A percentile compares a stretch with the other conserved stretches of the same genome.
phyloP scores from a whole-genome alignment of 2,329 filamentous ascomycete genomes.

The Torrubiellomyces zombiae region DNA sequence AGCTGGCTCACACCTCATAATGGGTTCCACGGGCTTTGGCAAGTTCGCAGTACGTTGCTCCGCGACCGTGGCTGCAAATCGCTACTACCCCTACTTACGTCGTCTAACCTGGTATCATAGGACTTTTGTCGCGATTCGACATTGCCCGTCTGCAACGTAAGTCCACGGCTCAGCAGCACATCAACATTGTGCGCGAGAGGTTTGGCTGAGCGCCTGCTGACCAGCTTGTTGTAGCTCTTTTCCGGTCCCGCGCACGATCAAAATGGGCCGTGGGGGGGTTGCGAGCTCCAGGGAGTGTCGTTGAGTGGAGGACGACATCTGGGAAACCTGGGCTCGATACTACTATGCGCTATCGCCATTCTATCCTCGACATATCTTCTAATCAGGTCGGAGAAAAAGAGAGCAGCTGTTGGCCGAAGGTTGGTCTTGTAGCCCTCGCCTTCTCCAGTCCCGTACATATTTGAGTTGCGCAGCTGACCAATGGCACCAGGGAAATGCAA shows the following conservation, averaged over 20 bases:
- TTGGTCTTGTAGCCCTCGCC: constrained; percentile 21
- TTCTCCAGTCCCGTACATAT: too few relatives aligned
- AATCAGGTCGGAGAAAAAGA: constrained; percentile 71
- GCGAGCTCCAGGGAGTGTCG: constrained; percentile 57
- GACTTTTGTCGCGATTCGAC: constrained; percentile 74
- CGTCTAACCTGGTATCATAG: constrained; percentile 27
- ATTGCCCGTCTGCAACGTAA: constrained; percentile 69
- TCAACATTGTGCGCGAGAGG: constrained; percentile 6
- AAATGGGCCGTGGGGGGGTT: constrained; percentile 47
- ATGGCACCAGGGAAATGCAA: constrained; percentile 72
- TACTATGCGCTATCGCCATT: constrained; percentile 68
- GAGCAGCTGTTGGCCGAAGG: constrained; percentile 86
- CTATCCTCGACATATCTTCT: constrained; percentile 48
- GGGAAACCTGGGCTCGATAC: constrained; percentile 82
- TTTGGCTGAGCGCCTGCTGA: too few relatives aligned
- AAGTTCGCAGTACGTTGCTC: constrained; percentile 42
- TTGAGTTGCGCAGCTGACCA: constrained; percentile 3
- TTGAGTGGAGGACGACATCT: constrained; percentile 50
- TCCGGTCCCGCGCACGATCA: constrained; percentile 49
- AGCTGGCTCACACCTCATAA: too few relatives aligned
- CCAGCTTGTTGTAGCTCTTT: constrained; percentile 11
- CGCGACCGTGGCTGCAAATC: neutral
- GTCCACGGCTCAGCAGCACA: constrained; percentile 17
- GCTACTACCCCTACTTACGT: constrained; percentile 3
- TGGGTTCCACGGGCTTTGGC: constrained; percentile 45